A percentile compares a stretch with the other conserved stretches of the same genome.
These are phyloP conservation scores for Inga laurina DNA, from an alignment of 306 rosid species.

Conservation along the genomic window DNA sequence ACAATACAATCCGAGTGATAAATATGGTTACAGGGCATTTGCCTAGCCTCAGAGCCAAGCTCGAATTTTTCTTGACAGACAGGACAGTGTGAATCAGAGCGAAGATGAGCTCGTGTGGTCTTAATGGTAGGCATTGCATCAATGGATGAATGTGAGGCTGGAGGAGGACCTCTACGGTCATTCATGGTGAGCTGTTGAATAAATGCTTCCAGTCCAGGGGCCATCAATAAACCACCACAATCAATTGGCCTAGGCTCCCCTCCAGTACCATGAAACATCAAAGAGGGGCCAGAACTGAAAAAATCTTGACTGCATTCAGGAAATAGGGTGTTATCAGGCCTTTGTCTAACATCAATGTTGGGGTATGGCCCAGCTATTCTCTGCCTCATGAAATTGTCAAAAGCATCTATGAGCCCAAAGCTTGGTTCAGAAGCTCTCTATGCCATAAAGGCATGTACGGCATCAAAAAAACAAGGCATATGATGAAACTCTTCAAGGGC, in stretches of 20 bases:
- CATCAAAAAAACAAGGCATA: constrained; percentile 54
- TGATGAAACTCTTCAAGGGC: constrained; percentile 41
- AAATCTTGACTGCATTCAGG: constrained; percentile 55
- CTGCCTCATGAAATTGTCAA: constrained; percentile 52
- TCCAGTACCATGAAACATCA: constrained; percentile 55
- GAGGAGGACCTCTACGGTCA: constrained; percentile 66
- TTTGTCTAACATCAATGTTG: constrained; percentile 53
- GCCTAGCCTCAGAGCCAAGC: constrained; percentile 69
- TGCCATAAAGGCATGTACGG: constrained; percentile 48
- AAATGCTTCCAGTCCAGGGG: constrained; percentile 61
- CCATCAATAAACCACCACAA: constrained; percentile 52
- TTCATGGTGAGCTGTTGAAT: constrained; percentile 62
- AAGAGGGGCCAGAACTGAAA: constrained; percentile 51
- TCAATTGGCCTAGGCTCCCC: constrained; percentile 51
- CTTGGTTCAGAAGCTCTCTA: constrained; percentile 54
- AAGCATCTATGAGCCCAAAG: constrained; percentile 40
- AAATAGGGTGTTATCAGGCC: constrained; percentile 42
- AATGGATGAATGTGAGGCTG: constrained; percentile 65
- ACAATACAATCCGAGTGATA: constrained; percentile 84
- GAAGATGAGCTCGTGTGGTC: constrained; percentile 62
- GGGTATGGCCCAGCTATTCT: constrained; percentile 64
- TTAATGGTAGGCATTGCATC: constrained; percentile 75
- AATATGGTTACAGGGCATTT: constrained; percentile 84
- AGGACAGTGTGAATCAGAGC: constrained; percentile 67
- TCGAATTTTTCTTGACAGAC: constrained; percentile 76